A percentile compares a stretch with the other conserved stretches of the same genome.
Evolutionary conservation across 2,329 filamentous ascomycete species (phyloP).

Genomic region (Daldinia sp.): DNA sequence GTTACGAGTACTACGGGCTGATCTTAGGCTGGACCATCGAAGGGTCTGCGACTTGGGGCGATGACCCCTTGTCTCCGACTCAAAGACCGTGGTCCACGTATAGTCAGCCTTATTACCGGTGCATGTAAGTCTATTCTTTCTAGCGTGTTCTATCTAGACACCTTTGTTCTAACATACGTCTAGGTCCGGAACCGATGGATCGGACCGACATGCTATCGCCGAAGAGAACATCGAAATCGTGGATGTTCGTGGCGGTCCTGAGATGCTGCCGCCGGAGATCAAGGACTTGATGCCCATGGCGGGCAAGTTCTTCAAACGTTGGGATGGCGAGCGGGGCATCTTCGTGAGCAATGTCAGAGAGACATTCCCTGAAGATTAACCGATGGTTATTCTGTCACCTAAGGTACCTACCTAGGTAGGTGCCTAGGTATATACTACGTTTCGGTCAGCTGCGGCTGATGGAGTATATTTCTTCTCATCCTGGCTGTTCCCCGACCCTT

Average conservation of each 20-base stretch:
- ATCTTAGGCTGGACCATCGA: constrained; percentile 88
- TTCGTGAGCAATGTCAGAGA: constrained; percentile 86
- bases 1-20: constrained; percentile 81
- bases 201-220: constrained; percentile 74
- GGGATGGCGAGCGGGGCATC: constrained; percentile 68
- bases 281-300: constrained; percentile 71
- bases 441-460: not conserved
- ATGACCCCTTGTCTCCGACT: constrained; percentile 45
- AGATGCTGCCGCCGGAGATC: constrained; percentile 45
- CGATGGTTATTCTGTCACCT: not conserved
- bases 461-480: not conserved
- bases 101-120: constrained; percentile 82
- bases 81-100: constrained; percentile 47
- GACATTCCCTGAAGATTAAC: constrained; percentile 84
- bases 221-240: constrained; percentile 82
- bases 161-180: not conserved
- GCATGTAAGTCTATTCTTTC: constrained; percentile 71
- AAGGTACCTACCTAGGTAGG: too few relatives aligned
- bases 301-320: constrained; percentile 88
- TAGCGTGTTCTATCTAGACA: constrained; percentile 31
- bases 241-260: constrained; percentile 36
- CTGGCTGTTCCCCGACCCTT: too few relatives aligned
- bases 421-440: too few relatives aligned
- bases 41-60: constrained; percentile 66
- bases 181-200: constrained; percentile 62